phyloP scores from a whole-genome alignment of 1,284 basidiomycete species.

The Pascua guehoae region DNA sequence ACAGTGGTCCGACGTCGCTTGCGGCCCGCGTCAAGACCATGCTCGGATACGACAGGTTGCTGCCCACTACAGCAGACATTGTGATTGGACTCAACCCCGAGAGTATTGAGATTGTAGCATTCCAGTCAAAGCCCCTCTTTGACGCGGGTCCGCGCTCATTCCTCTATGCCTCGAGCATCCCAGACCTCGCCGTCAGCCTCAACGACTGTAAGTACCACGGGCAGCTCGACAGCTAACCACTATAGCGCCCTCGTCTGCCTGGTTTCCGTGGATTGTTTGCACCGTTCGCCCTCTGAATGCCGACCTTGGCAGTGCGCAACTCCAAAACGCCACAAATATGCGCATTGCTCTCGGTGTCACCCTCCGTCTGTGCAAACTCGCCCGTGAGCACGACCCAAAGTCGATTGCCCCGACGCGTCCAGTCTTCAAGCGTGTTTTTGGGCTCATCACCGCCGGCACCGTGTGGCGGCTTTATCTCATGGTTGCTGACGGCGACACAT shows the following conservation, averaged over 20 bases:
- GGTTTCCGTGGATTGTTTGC: constrained; percentile 4
- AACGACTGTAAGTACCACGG: background rate
- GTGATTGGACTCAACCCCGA: background rate
- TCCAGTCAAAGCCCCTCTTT: no score
- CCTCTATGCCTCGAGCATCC: background rate
- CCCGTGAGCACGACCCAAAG: background rate
- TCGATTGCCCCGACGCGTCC: background rate
- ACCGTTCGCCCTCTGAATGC: background rate
- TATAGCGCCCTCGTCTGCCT: background rate
- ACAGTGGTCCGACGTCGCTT: no score
- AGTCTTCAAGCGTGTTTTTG: background rate
- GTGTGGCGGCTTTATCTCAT: background rate
- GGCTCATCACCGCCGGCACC: background rate
- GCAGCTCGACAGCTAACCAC: background rate
- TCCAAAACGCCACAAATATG: background rate
- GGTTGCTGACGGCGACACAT: background rate
- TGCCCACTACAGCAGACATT: background rate
- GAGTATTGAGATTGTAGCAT: background rate
- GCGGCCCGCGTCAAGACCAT: no score
- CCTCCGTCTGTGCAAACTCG: background rate
- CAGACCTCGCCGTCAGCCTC: background rate
- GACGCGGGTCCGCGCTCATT: no score
- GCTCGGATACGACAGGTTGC: no score
- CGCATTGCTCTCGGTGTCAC: background rate
- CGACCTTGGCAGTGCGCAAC: background rate